Evolutionary conservation across 2,329 filamentous ascomycete species (phyloP).

Genomic region (Ceratocystis cacaofunesta): DNA sequence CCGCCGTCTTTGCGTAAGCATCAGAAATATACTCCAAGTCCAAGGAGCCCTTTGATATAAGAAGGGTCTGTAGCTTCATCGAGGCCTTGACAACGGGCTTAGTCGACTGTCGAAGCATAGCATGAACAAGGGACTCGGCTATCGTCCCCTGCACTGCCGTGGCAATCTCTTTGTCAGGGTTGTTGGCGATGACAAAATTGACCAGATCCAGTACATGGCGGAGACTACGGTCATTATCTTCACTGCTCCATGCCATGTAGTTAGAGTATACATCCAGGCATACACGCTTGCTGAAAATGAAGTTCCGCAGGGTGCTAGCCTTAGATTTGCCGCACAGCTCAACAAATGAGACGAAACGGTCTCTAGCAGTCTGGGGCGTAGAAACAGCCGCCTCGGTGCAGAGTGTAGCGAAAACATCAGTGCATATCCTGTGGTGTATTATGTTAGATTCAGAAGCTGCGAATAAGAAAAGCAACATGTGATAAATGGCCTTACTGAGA

Average conservation of each 20-base stretch:
- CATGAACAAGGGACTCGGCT: conserved; percentile 38
- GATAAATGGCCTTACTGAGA: not conserved
- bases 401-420: conserved; percentile 44
- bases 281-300: conserved; percentile 38
- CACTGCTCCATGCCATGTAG: conserved; percentile 53
- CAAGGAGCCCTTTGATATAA: conserved; percentile 46
- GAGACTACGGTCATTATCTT: conserved; percentile 49
- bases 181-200: conserved; percentile 34
- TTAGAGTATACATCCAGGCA: conserved; percentile 41
- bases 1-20: conserved; percentile 28
- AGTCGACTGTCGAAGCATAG: conserved; percentile 44
- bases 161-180: conserved; percentile 30
- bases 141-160: conserved; percentile 31
- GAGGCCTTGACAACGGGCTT: conserved; percentile 54
- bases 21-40: conserved; percentile 31
- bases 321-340: conserved; percentile 41
- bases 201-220: conserved; percentile 46
- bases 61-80: conserved; percentile 50
- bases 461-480: not conserved
- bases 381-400: conserved; percentile 23
- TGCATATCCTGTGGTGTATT: not conserved
- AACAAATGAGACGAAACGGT: conserved; percentile 30
- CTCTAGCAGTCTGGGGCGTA: conserved; percentile 11
- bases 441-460: conserved; percentile 1
- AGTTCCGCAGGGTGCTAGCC: conserved; percentile 28